Base-by-base conservation (phyloP, 2,329 filamentous ascomycete genomes). In the Fusarium sp. region DNA sequence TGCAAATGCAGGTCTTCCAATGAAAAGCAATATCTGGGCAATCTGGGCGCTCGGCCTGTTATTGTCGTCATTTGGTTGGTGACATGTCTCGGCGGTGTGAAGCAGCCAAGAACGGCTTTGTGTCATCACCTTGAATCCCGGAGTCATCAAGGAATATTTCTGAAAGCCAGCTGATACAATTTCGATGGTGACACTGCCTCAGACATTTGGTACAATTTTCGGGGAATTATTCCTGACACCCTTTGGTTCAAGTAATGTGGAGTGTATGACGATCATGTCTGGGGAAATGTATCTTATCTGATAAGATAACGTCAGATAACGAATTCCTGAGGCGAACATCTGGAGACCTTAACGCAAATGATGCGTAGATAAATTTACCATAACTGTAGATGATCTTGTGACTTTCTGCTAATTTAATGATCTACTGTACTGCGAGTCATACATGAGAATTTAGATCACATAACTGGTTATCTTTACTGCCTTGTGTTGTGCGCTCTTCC, bases 401-500 rank as follows among this genome's bases (percentile, higher is more conserved):
- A 38, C 3, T 18, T 16, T 34, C 15, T 34, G 9, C 5, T 3
- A 38, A 18, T 18, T 1, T 27, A 27, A 27, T 27, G 10, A 29
- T 13, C 29, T 29, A 29, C 29, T 13, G 29, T 38, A 18, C 34
- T n/a, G 5, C 16, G 9, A 38, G 9, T 38, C 3, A n/a, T 38
- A 11, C 9, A 10, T 11, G 2, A 6, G 8, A 10, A 4, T 11
- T 11, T 10, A 1, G 9, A 16, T 11, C 16, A 10, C 1, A 38
- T 2, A 38, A 18, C 9, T 18, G 5, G 18, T 18, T 18, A 6
- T 38, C 5, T 9, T 38, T 18, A 9, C 32, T 18, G 16, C 6
- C 29, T 29, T 34, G 32, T 34, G 15, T 16, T 29, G 2, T 29
- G 11, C 29, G 29, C 29, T 29, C 29, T 29, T 29, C 13, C 6